Evolutionary conservation across 129 eudicot species (phyloP).

Genomic region (Pulicaria dysenterica): DNA sequence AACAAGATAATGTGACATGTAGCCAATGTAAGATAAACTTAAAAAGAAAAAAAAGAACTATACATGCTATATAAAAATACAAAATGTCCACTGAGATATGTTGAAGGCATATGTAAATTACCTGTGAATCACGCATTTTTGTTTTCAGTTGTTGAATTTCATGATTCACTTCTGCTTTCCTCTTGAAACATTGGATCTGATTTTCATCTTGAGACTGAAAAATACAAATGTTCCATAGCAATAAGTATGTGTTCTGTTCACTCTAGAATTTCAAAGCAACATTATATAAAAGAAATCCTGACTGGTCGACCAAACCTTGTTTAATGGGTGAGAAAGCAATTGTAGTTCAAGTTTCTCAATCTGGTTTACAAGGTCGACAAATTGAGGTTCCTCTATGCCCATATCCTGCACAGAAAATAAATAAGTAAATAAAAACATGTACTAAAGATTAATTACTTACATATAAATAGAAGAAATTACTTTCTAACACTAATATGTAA

Average conservation of each 20-base stretch:
- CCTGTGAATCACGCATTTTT: slow-evolving; percentile 99
- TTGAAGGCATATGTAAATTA: slow-evolving; percentile 17
- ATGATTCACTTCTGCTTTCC: slow-evolving; percentile 95
- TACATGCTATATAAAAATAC: neutral
- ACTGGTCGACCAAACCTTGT: slow-evolving; percentile 55
- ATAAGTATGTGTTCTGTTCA: neutral
- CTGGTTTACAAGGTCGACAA: slow-evolving; percentile 76
- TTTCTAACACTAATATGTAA: too few relatives aligned
- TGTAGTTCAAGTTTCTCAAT: slow-evolving; percentile 78
- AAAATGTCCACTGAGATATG: neutral
- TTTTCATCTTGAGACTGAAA: slow-evolving; percentile 91
- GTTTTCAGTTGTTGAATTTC: slow-evolving; percentile 96
- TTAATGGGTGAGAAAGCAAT: slow-evolving; percentile 76
- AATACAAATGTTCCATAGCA: neutral
- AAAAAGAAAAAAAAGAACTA: neutral
- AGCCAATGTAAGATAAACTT: slow-evolving; percentile 2
- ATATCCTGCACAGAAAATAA: slow-evolving; percentile 60
- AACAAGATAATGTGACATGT: neutral
- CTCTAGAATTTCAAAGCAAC: neutral
- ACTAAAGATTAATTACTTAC: neutral
- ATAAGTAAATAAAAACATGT: neutral
- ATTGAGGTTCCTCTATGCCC: slow-evolving; percentile 85
- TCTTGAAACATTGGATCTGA: slow-evolving; percentile 73
- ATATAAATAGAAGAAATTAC: neutral
- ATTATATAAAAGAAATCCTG: neutral